Evolutionary conservation across 208 protist genomes (phyloP), one percentile per base, ranked within the genome.

Genomic region (Acanthamoeba rhysodes): DNA sequence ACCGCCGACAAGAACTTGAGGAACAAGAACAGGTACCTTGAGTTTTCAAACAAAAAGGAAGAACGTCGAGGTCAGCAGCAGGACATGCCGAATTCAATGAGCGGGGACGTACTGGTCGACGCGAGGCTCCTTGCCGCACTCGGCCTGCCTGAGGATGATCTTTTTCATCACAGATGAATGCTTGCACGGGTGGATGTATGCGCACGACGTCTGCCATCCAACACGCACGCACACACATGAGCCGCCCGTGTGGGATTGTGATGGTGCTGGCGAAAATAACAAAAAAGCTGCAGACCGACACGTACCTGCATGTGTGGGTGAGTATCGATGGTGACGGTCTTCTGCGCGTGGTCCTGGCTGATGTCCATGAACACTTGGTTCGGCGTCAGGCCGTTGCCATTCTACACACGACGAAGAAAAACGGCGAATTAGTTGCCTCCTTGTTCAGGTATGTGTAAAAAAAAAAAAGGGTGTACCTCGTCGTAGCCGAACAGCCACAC

Each of bases 291-390:
- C 24, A 74, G 7, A 4, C 32, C 0, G 24, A n/a, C 12, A 74
- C 66, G 29, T 66, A 98, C 95, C 34, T 95, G 92, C 0, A 98
- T 59, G 98, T 98, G 97, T 59, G 97, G 97, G 95, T 98, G 97
- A 37, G 74, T 66, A 45, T 98, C 97, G 37, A 99, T 99, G 0
- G 99, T 99, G 7, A 99, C 99, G 0, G 99, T 99, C 95, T 99
- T 99, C n/a, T 99, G 97, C 24, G 98, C 98, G 94, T 99, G 99
- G 94, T 99, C 98, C 32, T 98, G 97, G 92, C 98, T 99, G n/a
- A 99, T 99, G 96, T 99, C 99, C 96, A 99, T 97, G 68, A 99
- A 99, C 95, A 99, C 98, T 91, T 99, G 95, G 55, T 98, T 97
- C 64, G 95, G 97, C 84, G 96, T 96, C 12, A 99, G 97, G 18